Conservation (phyloP, 2,329 filamentous ascomycete species). For the Paraphaeosphaeria minitans region DNA sequence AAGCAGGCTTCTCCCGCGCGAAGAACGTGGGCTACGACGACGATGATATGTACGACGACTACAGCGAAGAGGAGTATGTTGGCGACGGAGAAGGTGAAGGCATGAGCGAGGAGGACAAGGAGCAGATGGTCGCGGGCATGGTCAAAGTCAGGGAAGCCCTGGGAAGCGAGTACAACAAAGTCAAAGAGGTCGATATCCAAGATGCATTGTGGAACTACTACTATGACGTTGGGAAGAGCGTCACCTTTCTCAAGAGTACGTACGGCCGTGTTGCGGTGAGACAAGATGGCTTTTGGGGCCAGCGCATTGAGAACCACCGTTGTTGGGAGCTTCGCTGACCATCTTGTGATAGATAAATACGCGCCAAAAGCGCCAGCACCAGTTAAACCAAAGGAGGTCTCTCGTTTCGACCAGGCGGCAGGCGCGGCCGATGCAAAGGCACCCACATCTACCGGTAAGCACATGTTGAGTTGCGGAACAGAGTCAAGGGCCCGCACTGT, state of each 20-base stretch:
- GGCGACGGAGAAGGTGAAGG: slow-evolving; percentile 38
- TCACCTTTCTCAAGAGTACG: slow-evolving; percentile 75
- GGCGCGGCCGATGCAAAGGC: slow-evolving; percentile 45
- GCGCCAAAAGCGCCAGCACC: slow-evolving; percentile 30
- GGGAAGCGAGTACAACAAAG: slow-evolving; percentile 65
- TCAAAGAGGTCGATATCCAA: slow-evolving; percentile 76
- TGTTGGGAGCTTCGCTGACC: slow-evolving; percentile 4
- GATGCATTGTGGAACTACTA: slow-evolving; percentile 96
- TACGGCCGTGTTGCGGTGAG: background rate
- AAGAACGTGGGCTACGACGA: slow-evolving; percentile 56
- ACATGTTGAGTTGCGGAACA: slow-evolving; percentile 23
- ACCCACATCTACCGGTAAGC: slow-evolving; percentile 55
- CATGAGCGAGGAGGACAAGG: slow-evolving; percentile 42
- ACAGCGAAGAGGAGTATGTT: slow-evolving; percentile 50
- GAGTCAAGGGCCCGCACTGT: slow-evolving; percentile 14
- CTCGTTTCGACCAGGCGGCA: slow-evolving; percentile 54
- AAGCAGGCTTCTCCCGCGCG: slow-evolving; percentile 50
- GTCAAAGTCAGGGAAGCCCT: slow-evolving; percentile 69
- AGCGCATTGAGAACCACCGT: background rate
- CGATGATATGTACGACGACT: slow-evolving; percentile 59
- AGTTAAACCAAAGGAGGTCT: slow-evolving; percentile 48
- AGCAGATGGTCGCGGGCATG: slow-evolving; percentile 68
- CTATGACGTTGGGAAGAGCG: slow-evolving; percentile 86
- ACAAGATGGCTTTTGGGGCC: background rate
- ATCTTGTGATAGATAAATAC: slow-evolving; percentile 28